These are phyloP conservation scores for Alternaria sp. DNA, from an alignment of 2,329 filamentous ascomycete genomes.

Conservation along the genomic window DNA sequence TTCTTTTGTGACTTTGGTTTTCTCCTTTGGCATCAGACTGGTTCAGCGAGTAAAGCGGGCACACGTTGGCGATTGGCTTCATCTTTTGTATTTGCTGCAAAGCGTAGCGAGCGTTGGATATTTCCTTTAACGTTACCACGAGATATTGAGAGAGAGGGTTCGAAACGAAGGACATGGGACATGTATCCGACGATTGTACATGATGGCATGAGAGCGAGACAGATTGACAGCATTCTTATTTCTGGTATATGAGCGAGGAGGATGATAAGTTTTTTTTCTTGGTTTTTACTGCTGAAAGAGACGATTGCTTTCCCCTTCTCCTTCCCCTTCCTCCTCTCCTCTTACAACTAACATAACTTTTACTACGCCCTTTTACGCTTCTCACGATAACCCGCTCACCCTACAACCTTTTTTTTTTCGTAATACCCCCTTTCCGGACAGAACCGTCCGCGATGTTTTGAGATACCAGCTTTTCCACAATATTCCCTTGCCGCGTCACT, in stretches of 20 bases:
- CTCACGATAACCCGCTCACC: constrained; percentile 2
- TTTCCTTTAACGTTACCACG: constrained; percentile 40
- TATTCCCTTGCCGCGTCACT: constrained; percentile 7
- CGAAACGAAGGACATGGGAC: constrained; percentile 24
- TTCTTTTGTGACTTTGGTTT: constrained; percentile 14
- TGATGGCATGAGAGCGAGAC: constrained; percentile 23
- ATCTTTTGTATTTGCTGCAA: constrained; percentile 33
- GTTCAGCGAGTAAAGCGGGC: constrained; percentile 34
- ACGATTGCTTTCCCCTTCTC: constrained; percentile 18
- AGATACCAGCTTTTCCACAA: constrained; percentile 22
- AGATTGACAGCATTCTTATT: constrained; percentile 13
- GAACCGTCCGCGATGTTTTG: constrained; percentile 13
- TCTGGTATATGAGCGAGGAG: constrained; percentile 5
- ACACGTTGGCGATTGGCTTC: constrained; percentile 40
- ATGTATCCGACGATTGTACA: constrained; percentile 37
- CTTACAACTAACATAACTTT: constrained; percentile 10
- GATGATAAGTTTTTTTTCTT: constrained; percentile 18
- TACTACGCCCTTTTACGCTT: constrained; percentile 11
- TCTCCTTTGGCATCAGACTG: constrained; percentile 19
- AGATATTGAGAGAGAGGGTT: constrained; percentile 17
- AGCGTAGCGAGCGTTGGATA: constrained; percentile 48
- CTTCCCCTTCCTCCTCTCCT: constrained; percentile 4
- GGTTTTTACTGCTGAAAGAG: constrained; percentile 27
- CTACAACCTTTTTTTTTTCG: constrained; percentile 18
- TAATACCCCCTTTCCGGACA: constrained; percentile 24